Evolutionary conservation across 2,329 filamentous ascomycete species (phyloP).

Genomic region (Alternaria conjuncta): DNA sequence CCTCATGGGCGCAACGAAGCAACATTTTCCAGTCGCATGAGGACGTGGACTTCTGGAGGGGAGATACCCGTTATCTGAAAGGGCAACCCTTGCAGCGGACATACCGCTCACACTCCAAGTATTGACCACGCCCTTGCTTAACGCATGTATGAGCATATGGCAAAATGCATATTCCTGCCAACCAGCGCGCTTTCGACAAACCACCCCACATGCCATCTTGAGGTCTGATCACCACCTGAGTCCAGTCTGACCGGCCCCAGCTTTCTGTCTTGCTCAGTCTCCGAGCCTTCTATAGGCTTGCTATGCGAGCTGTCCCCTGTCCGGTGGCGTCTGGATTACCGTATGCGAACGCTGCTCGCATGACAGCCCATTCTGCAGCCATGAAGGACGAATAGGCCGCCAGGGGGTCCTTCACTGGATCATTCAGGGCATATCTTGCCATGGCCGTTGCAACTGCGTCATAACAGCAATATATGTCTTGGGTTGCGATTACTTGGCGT

Average conservation of each 20-base stretch:
- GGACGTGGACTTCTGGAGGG: not conserved
- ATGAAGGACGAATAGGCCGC: not conserved
- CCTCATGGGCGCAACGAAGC: not conserved
- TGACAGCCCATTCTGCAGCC: not conserved
- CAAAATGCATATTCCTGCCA: not conserved
- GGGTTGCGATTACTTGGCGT: not conserved
- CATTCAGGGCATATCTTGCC: not conserved
- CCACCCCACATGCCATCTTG: not conserved
- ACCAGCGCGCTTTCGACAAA: not conserved
- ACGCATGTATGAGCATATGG: not conserved
- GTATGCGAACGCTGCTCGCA: not conserved
- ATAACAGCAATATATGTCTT: not conserved
- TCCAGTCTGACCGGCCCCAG: not conserved
- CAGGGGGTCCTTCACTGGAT: not conserved
- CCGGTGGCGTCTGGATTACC: not conserved
- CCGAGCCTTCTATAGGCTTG: not conserved
- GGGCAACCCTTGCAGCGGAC: not conserved
- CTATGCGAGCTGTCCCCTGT: not conserved
- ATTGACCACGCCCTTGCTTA: not conserved
- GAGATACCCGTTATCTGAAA: not conserved
- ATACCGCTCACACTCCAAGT: not conserved
- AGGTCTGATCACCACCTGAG: not conserved
- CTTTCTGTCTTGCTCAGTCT: not conserved
- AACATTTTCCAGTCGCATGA: not conserved
- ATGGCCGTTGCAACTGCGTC: not conserved